Base-by-base conservation (phyloP, 306 rosid species). In the Trifolium pratense region DNA sequence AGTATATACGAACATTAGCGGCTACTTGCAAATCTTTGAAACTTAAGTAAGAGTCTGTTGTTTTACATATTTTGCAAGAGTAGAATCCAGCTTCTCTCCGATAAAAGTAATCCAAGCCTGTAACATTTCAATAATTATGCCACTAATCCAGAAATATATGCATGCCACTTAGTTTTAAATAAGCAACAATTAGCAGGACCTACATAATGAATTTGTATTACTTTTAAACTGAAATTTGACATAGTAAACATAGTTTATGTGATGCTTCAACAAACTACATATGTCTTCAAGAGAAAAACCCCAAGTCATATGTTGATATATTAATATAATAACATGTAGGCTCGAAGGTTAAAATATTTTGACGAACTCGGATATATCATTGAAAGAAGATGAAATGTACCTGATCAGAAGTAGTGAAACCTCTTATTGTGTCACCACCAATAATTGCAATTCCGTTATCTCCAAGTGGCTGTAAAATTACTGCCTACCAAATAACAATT, bases 381-480 rank as follows among this genome's bases (percentile, higher is more conserved):
- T 0, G 36, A 17, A 57, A 70, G 36, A 75, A 26, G 73, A 26
- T 14, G 31, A 68, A 57, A 75, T 56, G 14, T 53, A 92, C 98
- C 92, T 90, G 98, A 52, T 90, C 98, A 45, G 92, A 84, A 31
- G 91, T 71, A 48, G 96, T 91, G 82, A 89, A 94, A 66, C 97
- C 99, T 80, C 98, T 81, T 46, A 94, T 83, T 31, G 91, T 94
- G 86, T 91, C 91, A 71, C 99, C 99, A 7, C 97, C 96, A 74
- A 94, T 68, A 76, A 94, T 80, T 59, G 90, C 92, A 79, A 94
- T 82, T 45, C 99, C 97, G 77, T 80, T 89, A 66, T 91, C 92
- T 76, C 95, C 97, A 73, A 94, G 96, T 79, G 99, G 99, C 79
- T 91, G 99, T 84, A 94, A 84, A 73, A 94, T 91, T 69, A 91